Conservation (phyloP, 257 asterid species). For the Solanum bulbocastanum region DNA sequence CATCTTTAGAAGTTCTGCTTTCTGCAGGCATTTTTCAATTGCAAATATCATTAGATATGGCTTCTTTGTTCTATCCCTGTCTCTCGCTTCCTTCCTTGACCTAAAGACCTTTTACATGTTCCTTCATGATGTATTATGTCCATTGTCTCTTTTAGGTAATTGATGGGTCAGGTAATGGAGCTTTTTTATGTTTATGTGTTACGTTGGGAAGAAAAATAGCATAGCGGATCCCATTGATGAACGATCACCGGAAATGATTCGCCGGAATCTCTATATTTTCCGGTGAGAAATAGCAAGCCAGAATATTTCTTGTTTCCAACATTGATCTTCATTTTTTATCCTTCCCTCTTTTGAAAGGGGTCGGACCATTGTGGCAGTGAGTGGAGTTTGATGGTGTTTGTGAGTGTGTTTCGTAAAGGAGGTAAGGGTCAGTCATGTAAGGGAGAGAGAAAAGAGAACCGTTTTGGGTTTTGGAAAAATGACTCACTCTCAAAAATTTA, state of each 20-base stretch:
- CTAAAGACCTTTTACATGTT: background rate
- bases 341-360: background rate
- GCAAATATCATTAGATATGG: background rate
- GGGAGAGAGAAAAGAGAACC: background rate
- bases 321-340: background rate
- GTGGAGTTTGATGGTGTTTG: background rate
- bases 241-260: background rate
- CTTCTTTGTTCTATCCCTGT: background rate
- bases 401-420: background rate
- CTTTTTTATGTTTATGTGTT: background rate
- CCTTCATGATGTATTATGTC: background rate
- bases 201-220: background rate
- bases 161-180: background rate
- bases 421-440: background rate
- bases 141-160: background rate
- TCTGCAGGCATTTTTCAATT: background rate
- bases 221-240: background rate
- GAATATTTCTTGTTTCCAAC: background rate
- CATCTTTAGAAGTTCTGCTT: background rate
- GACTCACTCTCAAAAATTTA: background rate
- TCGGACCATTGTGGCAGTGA: background rate
- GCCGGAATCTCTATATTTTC: background rate
- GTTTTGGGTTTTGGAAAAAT: background rate
- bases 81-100: background rate
- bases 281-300: background rate